Percentiles rank a stretch among this genome's conserved stretches.
phyloP scores from a whole-genome alignment of 305 asterid species.

The Fraxinus ornus region DNA sequence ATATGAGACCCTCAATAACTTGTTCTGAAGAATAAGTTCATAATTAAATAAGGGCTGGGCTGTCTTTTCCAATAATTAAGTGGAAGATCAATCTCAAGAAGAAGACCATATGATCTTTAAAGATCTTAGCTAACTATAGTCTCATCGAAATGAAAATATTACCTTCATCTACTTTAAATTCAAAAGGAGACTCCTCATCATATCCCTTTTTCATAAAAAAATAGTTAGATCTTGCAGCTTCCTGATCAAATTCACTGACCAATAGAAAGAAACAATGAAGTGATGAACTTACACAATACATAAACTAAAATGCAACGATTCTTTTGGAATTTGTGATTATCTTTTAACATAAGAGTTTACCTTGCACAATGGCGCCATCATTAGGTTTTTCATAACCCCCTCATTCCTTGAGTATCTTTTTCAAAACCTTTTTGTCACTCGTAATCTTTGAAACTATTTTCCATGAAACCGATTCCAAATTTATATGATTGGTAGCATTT shows the following conservation, averaged over 20 bases:
- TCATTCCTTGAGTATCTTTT: slow-evolving; percentile 73
- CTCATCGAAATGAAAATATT: background rate
- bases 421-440: slow-evolving; percentile 73
- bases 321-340: background rate
- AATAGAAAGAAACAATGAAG: background rate
- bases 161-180: slow-evolving; percentile 85
- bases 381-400: slow-evolving; percentile 80
- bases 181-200: slow-evolving; percentile 60
- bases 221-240: slow-evolving; percentile 72
- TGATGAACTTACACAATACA: background rate
- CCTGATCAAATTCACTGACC: slow-evolving; percentile 71
- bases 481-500: slow-evolving; percentile 54
- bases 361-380: slow-evolving; percentile 69
- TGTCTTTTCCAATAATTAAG: background rate
- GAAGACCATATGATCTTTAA: background rate
- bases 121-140: background rate
- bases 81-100: no score
- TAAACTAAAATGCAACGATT: background rate
- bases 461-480: slow-evolving; percentile 73
- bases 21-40: slow-evolving; percentile 50
- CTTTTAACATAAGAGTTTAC: slow-evolving; percentile 24
- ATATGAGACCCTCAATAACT: slow-evolving; percentile 66
- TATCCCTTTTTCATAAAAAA: slow-evolving; percentile 58
- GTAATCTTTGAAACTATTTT: slow-evolving; percentile 70
- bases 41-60: background rate